phyloP scores from a whole-genome alignment of 1,139 yeast genomes.

The Pichia sp. region DNA sequence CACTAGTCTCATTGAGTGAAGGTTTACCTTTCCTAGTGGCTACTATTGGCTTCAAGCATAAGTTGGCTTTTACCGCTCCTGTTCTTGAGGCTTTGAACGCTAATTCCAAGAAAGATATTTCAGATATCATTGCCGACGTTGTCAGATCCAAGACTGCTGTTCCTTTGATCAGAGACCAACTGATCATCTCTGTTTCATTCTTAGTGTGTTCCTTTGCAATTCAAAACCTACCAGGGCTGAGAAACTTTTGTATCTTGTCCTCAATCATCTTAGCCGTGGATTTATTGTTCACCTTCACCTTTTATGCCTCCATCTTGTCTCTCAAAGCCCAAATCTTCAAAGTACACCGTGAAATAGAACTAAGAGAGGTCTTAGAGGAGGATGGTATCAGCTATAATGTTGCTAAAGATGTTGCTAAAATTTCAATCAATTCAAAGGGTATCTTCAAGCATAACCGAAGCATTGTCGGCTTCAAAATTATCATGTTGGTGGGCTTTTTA shows the following conservation, averaged over 20 bases:
- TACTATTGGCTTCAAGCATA: slow-evolving; percentile 88
- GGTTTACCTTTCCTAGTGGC: slow-evolving; percentile 94
- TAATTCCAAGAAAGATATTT: slow-evolving; percentile 41
- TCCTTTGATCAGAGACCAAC: slow-evolving; percentile 73
- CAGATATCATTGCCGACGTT: slow-evolving; percentile 51
- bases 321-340: slow-evolving; percentile 86
- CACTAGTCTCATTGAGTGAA: slow-evolving; percentile 76
- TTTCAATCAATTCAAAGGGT: slow-evolving; percentile 34
- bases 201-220: slow-evolving; percentile 66
- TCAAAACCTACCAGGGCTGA: slow-evolving; percentile 65
- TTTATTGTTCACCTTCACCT: slow-evolving; percentile 70
- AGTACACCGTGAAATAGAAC: slow-evolving; percentile 78
- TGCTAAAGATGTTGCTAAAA: slow-evolving; percentile 64
- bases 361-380: slow-evolving; percentile 83
- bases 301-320: slow-evolving; percentile 80
- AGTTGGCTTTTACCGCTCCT: slow-evolving; percentile 67
- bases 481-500: slow-evolving; percentile 63
- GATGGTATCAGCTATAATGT: slow-evolving; percentile 81
- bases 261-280: slow-evolving; percentile 73
- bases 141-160: slow-evolving; percentile 58
- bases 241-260: slow-evolving; percentile 77
- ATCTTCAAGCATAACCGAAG: slow-evolving; percentile 35
- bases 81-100: slow-evolving; percentile 43
- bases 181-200: slow-evolving; percentile 71
- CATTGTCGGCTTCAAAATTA: slow-evolving; percentile 59